Base-by-base conservation (phyloP, 371 early-diverging fungal species). In the Dichotomocladium elegans region DNA sequence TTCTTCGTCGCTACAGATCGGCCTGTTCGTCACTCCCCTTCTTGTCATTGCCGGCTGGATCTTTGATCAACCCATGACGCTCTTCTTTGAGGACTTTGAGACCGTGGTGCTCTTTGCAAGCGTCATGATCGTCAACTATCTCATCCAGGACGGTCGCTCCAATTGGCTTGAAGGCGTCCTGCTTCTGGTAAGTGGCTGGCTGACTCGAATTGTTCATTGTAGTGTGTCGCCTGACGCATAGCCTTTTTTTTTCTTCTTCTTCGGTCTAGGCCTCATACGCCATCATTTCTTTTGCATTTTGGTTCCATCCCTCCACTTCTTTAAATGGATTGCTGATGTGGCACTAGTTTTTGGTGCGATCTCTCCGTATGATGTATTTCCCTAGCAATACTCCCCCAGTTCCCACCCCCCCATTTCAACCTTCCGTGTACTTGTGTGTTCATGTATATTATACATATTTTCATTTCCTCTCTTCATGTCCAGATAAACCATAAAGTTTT, bases 1-100 rank as follows among this genome's bases (percentile, higher is more conserved):
- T 10, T 94, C 94, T 0, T 91, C 91, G 4, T 87, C 88, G 22
- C 86, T 93, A 67, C 95, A 96, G 67, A 92, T 96, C 52, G 90
- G 93, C 4, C 76, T 96, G 30, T 82, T 94, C 30, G 93, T 94
- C 12, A 87, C 90, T 7, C 97, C 96, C 2, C 59, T 93, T 21
- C 66, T 90, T 41, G 94, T 94, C 35, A 75, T 95, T 50, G 64
- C 88, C 5, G 95, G 95, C 6, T 96, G 97, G 95, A 77, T 81
- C 53, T 88, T 93, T 50, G 63, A 55, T 41, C 75, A 85, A 54
- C 86, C 81, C 3, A 81, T 95, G 82, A 86, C 86, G 21, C 70
- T 96, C 17, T 85, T 81, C 70, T 95, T 96, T 67, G 80, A 85
- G 31, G 68, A 81, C 8, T 92, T 94, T 63, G 92, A 94, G 56